These are phyloP conservation scores for Ogataea nitratoaversa DNA, from an alignment of 805 yeast species.

Conservation along the genomic window DNA sequence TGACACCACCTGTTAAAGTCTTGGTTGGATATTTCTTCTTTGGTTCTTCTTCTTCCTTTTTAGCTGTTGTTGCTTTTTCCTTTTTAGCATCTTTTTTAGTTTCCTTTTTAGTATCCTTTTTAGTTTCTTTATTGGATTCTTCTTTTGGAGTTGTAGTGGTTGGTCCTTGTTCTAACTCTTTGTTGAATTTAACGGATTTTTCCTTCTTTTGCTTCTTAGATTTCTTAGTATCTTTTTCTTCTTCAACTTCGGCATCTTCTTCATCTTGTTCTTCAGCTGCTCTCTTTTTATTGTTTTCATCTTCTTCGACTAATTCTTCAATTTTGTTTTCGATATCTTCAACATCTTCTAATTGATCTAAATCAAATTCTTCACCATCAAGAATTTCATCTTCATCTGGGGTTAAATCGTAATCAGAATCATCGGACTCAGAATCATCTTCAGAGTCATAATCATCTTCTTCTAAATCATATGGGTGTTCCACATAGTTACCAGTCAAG, in stretches of 20 bases:
- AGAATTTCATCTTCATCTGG: slow-evolving; percentile 71
- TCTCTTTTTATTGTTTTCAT: slow-evolving; percentile 37
- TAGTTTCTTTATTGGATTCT: slow-evolving; percentile 26
- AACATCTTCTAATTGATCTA: slow-evolving; percentile 62
- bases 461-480: slow-evolving; percentile 85
- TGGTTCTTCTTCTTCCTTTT: slow-evolving; percentile 25
- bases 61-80: slow-evolving; percentile 5
- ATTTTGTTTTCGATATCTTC: slow-evolving; percentile 70
- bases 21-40: slow-evolving; percentile 45
- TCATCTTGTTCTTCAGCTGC: slow-evolving; percentile 24
- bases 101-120: slow-evolving; percentile 23
- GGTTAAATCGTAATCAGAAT: slow-evolving; percentile 61
- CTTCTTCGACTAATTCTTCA: slow-evolving; percentile 68
- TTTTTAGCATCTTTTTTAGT: slow-evolving; percentile 24
- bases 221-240: slow-evolving; percentile 30
- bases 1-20: slow-evolving; percentile 88
- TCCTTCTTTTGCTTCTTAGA: slow-evolving; percentile 38
- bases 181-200: slow-evolving; percentile 83
- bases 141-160: slow-evolving; percentile 38
- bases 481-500: slow-evolving; percentile 91
- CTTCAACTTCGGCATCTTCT: slow-evolving; percentile 32
- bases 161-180: slow-evolving; percentile 94
- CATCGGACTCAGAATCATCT: slow-evolving; percentile 41
- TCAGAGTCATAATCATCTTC: slow-evolving; percentile 46
- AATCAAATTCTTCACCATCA: slow-evolving; percentile 47